Conservation (phyloP, 202 grass and related monocot species). For the Setaria viridis region DNA sequence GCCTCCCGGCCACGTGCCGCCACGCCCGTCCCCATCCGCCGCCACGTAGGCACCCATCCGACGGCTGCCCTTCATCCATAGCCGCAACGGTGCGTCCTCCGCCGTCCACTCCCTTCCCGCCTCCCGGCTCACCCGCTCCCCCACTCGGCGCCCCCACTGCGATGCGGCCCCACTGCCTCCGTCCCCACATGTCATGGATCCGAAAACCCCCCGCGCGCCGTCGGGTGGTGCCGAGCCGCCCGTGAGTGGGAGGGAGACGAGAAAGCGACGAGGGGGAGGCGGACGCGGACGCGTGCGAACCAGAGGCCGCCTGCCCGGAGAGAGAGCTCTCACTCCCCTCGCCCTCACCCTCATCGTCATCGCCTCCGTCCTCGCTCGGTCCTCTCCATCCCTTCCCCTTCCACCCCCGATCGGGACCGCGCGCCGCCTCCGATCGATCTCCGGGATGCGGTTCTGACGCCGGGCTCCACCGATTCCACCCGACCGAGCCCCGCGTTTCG, state of each 20-base stretch:
- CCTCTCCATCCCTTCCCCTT: not conserved
- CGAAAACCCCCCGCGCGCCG: not conserved
- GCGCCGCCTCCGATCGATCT: not conserved
- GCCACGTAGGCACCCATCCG: constrained; percentile 4
- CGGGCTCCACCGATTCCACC: not conserved
- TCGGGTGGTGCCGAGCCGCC: not conserved
- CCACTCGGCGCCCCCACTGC: not conserved
- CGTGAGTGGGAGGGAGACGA: not conserved
- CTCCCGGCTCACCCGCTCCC: not conserved
- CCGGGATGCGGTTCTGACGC: not conserved
- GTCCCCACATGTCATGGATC: not conserved
- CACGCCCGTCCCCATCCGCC: not conserved
- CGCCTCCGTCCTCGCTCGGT: not conserved
- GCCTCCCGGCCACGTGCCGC: not conserved
- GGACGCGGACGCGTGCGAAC: constrained; percentile 1
- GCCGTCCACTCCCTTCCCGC: not conserved
- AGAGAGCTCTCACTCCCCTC: constrained; percentile 14
- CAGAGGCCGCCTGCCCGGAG: not conserved
- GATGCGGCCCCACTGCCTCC: fast-evolving
- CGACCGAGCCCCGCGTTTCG: not conserved
- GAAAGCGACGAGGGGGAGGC: not conserved
- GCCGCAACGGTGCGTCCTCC: not conserved
- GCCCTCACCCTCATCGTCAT: not conserved
- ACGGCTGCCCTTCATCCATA: constrained; percentile 17
- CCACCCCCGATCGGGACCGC: not conserved